Evolutionary conservation across 1,284 basidiomycete genomes (phyloP), one percentile per base, ranked within the genome.

Genomic region (Apiotrichum gracile): DNA sequence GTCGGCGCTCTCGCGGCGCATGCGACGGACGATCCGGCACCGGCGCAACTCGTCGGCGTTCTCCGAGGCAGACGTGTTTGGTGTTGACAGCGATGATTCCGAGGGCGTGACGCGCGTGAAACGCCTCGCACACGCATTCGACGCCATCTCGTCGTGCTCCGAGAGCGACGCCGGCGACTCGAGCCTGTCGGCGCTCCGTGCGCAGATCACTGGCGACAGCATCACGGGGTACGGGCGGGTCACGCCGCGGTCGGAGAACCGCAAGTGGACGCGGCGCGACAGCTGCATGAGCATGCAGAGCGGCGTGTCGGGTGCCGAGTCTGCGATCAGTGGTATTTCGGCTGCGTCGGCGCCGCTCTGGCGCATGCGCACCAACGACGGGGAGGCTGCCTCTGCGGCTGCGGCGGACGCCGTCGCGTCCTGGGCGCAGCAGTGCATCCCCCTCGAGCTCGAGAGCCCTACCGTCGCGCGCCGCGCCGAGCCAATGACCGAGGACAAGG

Each of bases 181-280:
- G 5, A 31, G 39, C 0, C 49, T 58, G 5, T 48, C 54, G 3
- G 40, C 49, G n/a, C 57, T 60, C 25, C 51, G 58, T 16, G 44
- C 60, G 3, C 70, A 73, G 45, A 59, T 58, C 47, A 69, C 68
- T 5, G 68, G 67, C 10, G 69, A 68, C 26, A 69, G 64, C 31
- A 50, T 58, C n/a, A 51, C 51, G 22, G 57, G 54, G 2, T 59
- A 54, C 25, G 57, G 57, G 4, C 53, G 57, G 16, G 57, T 46
- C 0, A 55, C 57, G 3, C 57, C 57, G 8, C 50, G 44, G 40
- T 41, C 37, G 16, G 57, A 51, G 37, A 26, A 41, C 22, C 33
- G 42, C 3, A 24, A 21, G 9, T 55, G 53, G 53, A 27, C 12
- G n/a, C 42, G 42, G 12, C 44, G 54, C 26, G 57, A 59, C 51